Percentiles rank a stretch among this genome's conserved stretches.
These are phyloP conservation scores for Ramularia collo-cygni DNA, from an alignment of 2,329 filamentous ascomycete species.

Conservation along the genomic window DNA sequence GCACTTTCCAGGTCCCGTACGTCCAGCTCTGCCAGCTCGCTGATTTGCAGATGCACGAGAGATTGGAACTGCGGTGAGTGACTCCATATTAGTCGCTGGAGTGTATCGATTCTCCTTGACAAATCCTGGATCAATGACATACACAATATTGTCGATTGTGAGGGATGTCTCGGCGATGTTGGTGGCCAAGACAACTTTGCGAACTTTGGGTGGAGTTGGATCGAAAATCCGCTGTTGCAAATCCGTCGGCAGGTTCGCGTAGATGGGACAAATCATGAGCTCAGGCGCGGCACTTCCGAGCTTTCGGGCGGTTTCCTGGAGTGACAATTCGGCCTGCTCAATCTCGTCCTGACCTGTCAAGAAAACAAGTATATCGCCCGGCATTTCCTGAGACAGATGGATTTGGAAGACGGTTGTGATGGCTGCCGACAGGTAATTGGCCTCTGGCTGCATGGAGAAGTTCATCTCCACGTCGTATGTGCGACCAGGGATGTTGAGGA, in stretches of 20 bases:
- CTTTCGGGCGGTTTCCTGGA: constrained; percentile 80
- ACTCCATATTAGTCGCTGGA: constrained; percentile 84
- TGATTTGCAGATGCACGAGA: constrained; percentile 91
- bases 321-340: constrained; percentile 73
- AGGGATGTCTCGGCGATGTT: constrained; percentile 96
- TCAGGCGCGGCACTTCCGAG: constrained; percentile 78
- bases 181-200: constrained; percentile 89
- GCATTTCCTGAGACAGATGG: constrained; percentile 70
- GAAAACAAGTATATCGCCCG: constrained; percentile 88
- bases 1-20: constrained; percentile 85
- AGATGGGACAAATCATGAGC: constrained; percentile 86
- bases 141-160: constrained; percentile 93
- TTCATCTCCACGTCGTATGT: constrained; percentile 86
- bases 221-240: constrained; percentile 92
- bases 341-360: constrained; percentile 96
- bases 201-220: constrained; percentile 72
- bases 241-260: constrained; percentile 86
- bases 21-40: constrained; percentile 82
- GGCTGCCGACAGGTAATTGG: constrained; percentile 85
- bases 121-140: constrained; percentile 91
- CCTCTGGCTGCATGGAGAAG: constrained; percentile 83
- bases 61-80: constrained; percentile 81
- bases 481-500: constrained; percentile 89
- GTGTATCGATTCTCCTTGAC: constrained; percentile 96
- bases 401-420: constrained; percentile 95